These are phyloP conservation scores for Suhomyces canberraensis DNA, from an alignment of 805 yeast species.

Conservation along the genomic window DNA sequence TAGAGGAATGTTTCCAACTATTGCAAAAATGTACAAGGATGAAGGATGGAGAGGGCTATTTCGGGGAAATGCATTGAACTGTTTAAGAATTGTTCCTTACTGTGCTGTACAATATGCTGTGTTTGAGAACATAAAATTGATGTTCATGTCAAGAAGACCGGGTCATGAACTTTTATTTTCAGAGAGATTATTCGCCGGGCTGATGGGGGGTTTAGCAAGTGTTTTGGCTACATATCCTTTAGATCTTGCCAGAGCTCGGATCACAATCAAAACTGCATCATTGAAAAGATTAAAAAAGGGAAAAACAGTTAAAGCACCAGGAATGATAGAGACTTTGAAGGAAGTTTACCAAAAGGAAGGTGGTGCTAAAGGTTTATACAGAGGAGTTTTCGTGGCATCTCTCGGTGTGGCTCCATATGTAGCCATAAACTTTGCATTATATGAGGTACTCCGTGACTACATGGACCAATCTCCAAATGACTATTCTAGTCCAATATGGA, in stretches of 20 bases:
- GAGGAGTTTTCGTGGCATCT: slow-evolving; percentile 88
- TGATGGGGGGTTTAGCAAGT: slow-evolving; percentile 74
- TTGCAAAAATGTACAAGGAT: slow-evolving; percentile 74
- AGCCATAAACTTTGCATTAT: slow-evolving; percentile 86
- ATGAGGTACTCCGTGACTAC: slow-evolving; percentile 72
- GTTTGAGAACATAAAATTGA: slow-evolving; percentile 59
- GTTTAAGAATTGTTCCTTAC: slow-evolving; percentile 88
- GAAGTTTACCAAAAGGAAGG: slow-evolving; percentile 76
- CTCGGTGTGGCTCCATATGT: slow-evolving; percentile 96
- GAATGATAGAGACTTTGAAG: slow-evolving; percentile 56
- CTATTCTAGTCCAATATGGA: slow-evolving; percentile 49
- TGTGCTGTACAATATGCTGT: slow-evolving; percentile 91
- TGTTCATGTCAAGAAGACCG: slow-evolving; percentile 24
- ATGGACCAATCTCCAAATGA: slow-evolving; percentile 34
- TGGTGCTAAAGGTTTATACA: slow-evolving; percentile 70
- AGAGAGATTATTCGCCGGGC: slow-evolving; percentile 73
- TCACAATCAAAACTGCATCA: slow-evolving; percentile 83
- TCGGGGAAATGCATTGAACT: slow-evolving; percentile 88
- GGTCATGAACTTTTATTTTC: slow-evolving; percentile 42
- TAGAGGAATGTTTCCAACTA: slow-evolving; percentile 73
- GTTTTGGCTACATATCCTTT: slow-evolving; percentile 87
- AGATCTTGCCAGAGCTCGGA: slow-evolving; percentile 85
- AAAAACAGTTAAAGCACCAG: slow-evolving; percentile 58
- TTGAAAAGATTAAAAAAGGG: slow-evolving; percentile 47
- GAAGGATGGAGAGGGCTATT: slow-evolving; percentile 91